phyloP scores from a whole-genome alignment of 1,284 basidiomycete species.

The Phylloboletellus chloephorus region DNA sequence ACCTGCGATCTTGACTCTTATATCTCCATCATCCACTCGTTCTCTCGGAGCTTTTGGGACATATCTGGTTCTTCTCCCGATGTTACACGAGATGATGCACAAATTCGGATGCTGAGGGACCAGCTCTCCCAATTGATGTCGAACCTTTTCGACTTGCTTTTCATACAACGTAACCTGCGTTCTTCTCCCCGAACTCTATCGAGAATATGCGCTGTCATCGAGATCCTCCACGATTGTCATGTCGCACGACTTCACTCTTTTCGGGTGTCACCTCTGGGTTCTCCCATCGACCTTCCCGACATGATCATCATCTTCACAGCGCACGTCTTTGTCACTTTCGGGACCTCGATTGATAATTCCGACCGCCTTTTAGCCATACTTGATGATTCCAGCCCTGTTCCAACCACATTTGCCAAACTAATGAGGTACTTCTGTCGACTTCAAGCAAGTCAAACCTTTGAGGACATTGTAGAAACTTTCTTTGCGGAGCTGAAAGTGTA shows the following conservation, averaged over 20 bases:
- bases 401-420: slow-evolving; percentile 32
- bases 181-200: slow-evolving; percentile 4
- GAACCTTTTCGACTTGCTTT: slow-evolving; percentile 23
- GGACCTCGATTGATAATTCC: slow-evolving; percentile 6
- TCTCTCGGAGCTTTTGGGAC: slow-evolving; percentile 16
- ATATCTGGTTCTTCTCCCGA: slow-evolving; percentile 2
- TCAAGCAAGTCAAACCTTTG: slow-evolving; percentile 11
- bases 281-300: slow-evolving; percentile 24
- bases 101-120: slow-evolving; percentile 12
- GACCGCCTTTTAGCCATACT: slow-evolving; percentile 22
- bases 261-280: slow-evolving; percentile 10
- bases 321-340: slow-evolving; percentile 24
- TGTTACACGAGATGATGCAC: slow-evolving; percentile 2
- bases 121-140: slow-evolving; percentile 25
- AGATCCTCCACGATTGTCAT: slow-evolving; percentile 20
- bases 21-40: slow-evolving; percentile 12
- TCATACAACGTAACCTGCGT: slow-evolving; percentile 6
- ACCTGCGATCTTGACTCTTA: slow-evolving; percentile 24
- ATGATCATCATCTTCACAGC: slow-evolving; percentile 30
- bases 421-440: slow-evolving; percentile 16
- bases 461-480: slow-evolving; percentile 19
- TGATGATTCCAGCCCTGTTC: slow-evolving; percentile 25
- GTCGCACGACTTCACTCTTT: slow-evolving; percentile 14
- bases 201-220: slow-evolving; percentile 14
- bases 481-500: slow-evolving; percentile 29